Evolutionary conservation across 176 grass and related monocot genomes (phyloP).

Genomic region (Echinochloa phyllopogon): DNA sequence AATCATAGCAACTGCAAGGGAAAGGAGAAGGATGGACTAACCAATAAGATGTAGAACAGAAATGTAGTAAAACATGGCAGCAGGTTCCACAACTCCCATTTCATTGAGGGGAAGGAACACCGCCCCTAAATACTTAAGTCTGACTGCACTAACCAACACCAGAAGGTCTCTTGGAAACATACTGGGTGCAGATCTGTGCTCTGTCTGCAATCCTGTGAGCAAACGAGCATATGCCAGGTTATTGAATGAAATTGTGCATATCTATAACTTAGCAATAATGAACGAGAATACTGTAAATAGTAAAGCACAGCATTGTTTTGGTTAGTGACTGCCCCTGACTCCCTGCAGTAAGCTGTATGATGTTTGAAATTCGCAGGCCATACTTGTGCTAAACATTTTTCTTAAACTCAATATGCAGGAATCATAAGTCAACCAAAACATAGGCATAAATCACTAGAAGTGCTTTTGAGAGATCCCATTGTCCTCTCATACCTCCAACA

Average conservation of each 20-base stretch:
- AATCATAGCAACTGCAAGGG: conserved; percentile 52
- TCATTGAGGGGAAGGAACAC: background rate
- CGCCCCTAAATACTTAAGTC: background rate
- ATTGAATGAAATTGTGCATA: background rate
- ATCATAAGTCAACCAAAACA: background rate
- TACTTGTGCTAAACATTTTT: background rate
- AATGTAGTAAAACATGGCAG: background rate
- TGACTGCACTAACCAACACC: conserved; percentile 62
- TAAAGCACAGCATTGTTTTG: conserved; percentile 7
- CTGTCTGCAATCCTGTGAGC: conserved; percentile 54
- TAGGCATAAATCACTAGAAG: background rate
- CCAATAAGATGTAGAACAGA: conserved; percentile 20
- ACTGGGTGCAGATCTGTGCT: conserved; percentile 66
- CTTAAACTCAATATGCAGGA: background rate
- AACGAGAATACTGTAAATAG: background rate
- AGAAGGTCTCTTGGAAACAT: conserved; percentile 57
- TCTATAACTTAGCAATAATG: background rate
- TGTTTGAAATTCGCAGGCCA: background rate
- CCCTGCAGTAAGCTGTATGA: background rate
- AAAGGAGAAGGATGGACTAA: conserved; percentile 1
- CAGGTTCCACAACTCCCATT: conserved; percentile 16
- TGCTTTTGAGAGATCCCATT: background rate
- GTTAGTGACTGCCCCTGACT: background rate
- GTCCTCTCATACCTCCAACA: background rate
- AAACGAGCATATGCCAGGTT: conserved; percentile 5